Evolutionary conservation across 768 basidiomycete genomes (phyloP).

Genomic region (Nevesoporus exiguus): DNA sequence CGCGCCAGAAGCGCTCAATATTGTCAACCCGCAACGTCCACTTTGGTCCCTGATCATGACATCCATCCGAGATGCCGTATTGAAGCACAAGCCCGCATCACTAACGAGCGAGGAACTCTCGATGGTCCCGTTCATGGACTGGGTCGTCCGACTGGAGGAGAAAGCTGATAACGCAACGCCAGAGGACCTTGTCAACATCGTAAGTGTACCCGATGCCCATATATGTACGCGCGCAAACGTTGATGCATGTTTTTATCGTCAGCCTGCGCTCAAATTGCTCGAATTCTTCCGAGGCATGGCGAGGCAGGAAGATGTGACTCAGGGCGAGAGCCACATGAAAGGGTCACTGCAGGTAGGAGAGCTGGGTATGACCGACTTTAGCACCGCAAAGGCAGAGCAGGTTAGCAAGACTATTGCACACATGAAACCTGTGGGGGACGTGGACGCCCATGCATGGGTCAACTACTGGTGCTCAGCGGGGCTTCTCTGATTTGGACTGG

Average conservation of each 20-base stretch:
- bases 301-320: neutral
- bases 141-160: neutral
- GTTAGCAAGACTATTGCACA: neutral
- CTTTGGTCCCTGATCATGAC: neutral
- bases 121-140: neutral
- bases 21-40: neutral
- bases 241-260: neutral
- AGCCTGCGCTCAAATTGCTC: neutral
- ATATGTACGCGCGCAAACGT: no score
- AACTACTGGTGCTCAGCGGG: slow-evolving; percentile 18
- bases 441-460: slow-evolving; percentile 18
- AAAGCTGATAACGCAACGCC: neutral
- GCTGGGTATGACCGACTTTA: neutral
- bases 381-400: neutral
- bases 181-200: neutral
- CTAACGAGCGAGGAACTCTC: neutral
- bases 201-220: neutral
- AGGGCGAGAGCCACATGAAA: neutral
- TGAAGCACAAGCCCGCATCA: neutral
- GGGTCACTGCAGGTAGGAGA: neutral
- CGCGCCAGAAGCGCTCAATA: neutral
- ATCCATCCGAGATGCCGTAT: neutral
- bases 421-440: neutral
- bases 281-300: neutral
- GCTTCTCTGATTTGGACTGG: slow-evolving; percentile 4